A percentile compares a stretch with the other conserved stretches of the same genome.
phyloP scores from a whole-genome alignment of 257 asterid genomes.

The Jacaranda mimosifolia region DNA sequence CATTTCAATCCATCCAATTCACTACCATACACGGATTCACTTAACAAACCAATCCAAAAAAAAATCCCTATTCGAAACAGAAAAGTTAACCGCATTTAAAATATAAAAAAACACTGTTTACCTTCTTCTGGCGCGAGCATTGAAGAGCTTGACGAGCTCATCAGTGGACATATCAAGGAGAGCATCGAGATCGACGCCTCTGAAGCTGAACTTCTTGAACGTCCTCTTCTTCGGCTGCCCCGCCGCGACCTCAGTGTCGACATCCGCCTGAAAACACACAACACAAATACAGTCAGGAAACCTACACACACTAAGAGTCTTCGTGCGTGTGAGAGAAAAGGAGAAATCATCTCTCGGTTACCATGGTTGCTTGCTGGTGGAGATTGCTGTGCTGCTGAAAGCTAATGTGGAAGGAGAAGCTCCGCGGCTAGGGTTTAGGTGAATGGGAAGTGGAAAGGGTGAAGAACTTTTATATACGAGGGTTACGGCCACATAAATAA shows the following conservation, averaged over 20 bases:
- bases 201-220: constrained; percentile 89
- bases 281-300: background rate
- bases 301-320: background rate
- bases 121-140: constrained; percentile 86
- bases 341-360: background rate
- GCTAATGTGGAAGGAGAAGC: background rate
- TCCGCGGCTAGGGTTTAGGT: constrained; percentile 40
- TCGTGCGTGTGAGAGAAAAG: background rate
- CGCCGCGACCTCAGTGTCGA: constrained; percentile 63
- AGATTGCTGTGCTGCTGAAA: background rate
- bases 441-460: background rate
- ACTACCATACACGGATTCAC: background rate
- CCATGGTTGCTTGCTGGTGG: constrained; percentile 40
- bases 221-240: constrained; percentile 84
- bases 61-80: background rate
- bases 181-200: constrained; percentile 92
- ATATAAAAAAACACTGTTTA: background rate
- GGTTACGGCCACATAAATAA: background rate
- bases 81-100: background rate
- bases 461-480: constrained; percentile 12
- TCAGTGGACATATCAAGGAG: constrained; percentile 90
- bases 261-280: constrained; percentile 63
- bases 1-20: background rate
- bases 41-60: background rate
- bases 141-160: constrained; percentile 83